Conservation (phyloP, 805 yeast species). For the Cyberlindnera galapagoensis region DNA sequence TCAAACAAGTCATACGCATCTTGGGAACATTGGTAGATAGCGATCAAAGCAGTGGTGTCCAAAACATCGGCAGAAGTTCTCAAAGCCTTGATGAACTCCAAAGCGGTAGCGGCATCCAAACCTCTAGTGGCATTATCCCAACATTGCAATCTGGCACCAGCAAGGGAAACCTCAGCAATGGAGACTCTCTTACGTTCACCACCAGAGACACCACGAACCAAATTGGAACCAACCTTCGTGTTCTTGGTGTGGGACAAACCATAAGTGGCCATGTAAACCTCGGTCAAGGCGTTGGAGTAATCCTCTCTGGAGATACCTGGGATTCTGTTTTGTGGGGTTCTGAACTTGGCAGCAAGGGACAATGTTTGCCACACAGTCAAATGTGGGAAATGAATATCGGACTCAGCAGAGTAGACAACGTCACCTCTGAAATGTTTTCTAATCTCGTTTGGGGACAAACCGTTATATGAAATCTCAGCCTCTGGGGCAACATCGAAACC, state of each 20-base stretch:
- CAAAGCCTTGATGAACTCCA: constrained; percentile 48
- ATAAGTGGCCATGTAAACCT: constrained; percentile 47
- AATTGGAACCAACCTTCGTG: constrained; percentile 62
- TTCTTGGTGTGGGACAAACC: constrained; percentile 49
- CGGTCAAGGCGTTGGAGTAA: constrained; percentile 42
- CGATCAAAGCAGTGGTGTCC: constrained; percentile 50
- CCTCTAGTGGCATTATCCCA: constrained; percentile 66
- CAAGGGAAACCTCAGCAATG: constrained; percentile 53
- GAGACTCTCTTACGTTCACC: constrained; percentile 74
- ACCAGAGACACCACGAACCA: constrained; percentile 67
- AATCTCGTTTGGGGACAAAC: constrained; percentile 40
- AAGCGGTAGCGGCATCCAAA: constrained; percentile 56
- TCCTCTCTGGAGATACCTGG: constrained; percentile 42
- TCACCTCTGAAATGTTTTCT: constrained; percentile 49
- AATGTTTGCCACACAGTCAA: constrained; percentile 57
- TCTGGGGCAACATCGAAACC: constrained; percentile 44
- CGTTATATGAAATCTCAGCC: constrained; percentile 43
- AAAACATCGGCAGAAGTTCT: constrained; percentile 43
- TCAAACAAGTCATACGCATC: constrained; percentile 49
- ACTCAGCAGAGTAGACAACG: constrained; percentile 57
- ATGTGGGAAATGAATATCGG: constrained; percentile 59
- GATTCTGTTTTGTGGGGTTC: constrained; percentile 52
- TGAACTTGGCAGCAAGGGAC: constrained; percentile 44
- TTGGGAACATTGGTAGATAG: constrained; percentile 56
- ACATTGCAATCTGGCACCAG: constrained; percentile 44